phyloP scores from a whole-genome alignment of 768 basidiomycete genomes.

The Leccinum barrowsii region DNA sequence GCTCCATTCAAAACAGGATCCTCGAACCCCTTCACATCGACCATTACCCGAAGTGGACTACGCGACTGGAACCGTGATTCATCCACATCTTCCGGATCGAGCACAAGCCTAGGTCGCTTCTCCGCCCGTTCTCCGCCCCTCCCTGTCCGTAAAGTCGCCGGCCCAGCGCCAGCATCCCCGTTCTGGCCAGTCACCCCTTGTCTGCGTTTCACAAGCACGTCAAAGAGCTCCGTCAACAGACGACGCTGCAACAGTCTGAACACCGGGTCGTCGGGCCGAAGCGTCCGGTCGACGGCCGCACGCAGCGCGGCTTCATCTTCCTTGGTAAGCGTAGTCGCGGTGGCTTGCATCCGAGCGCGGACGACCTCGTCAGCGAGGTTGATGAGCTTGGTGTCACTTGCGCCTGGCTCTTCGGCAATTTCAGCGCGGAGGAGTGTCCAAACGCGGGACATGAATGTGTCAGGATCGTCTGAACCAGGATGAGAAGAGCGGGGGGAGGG shows the following conservation, averaged over 20 bases:
- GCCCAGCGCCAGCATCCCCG: conserved; percentile 7
- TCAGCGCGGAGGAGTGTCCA: conserved; percentile 65
- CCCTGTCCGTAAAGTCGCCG: conserved; percentile 33
- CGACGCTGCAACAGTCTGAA: conserved; percentile 61
- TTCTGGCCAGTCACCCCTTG: conserved; percentile 3
- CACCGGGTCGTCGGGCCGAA: conserved; percentile 61
- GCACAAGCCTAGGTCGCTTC: conserved; percentile 27
- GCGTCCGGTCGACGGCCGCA: conserved; percentile 57
- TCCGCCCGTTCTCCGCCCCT: conserved; percentile 17
- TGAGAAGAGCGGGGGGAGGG: conserved; percentile 5
- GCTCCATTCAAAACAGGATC: conserved; percentile 51
- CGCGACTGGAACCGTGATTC: conserved; percentile 1
- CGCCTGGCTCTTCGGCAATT: conserved; percentile 37
- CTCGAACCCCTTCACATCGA: conserved; percentile 62
- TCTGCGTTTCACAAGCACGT: conserved; percentile 24
- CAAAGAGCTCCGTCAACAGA: conserved; percentile 41
- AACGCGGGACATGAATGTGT: conserved; percentile 53
- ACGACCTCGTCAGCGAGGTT: conserved; percentile 76
- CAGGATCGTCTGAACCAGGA: conserved; percentile 7
- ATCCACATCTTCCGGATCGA: conserved; percentile 23
- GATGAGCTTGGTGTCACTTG: conserved; percentile 49
- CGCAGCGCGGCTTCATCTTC: conserved; percentile 54
- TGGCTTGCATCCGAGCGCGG: conserved; percentile 40
- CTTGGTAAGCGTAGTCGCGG: conserved; percentile 15
- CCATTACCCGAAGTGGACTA: neutral